phyloP scores from a whole-genome alignment of 768 basidiomycete species.

The Suillus clintonianus region DNA sequence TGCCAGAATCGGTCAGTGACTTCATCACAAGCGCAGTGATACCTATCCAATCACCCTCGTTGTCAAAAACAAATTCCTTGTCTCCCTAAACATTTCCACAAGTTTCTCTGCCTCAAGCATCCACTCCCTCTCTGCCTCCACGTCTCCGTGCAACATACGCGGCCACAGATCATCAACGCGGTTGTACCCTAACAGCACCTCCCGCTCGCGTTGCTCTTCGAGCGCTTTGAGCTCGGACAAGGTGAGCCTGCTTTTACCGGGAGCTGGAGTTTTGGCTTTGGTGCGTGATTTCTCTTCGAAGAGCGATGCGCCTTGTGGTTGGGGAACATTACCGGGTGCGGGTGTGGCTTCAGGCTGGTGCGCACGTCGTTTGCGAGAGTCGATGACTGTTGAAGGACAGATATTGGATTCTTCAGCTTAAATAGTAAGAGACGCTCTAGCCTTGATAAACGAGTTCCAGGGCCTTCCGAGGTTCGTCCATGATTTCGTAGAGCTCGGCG shows the following conservation, averaged over 20 bases:
- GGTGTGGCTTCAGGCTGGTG: slow-evolving; percentile 18
- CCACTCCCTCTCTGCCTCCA: slow-evolving; percentile 70
- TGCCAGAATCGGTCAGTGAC: slow-evolving; percentile 16
- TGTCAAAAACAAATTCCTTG: slow-evolving; percentile 78
- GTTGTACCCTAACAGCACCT: slow-evolving; percentile 58
- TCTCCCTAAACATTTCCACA: slow-evolving; percentile 88
- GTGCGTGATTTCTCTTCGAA: slow-evolving; percentile 57
- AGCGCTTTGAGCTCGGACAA: slow-evolving; percentile 60
- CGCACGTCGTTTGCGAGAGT: slow-evolving; percentile 53
- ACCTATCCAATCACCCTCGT: slow-evolving; percentile 60
- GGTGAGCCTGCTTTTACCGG: slow-evolving; percentile 50
- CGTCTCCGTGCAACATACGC: slow-evolving; percentile 44
- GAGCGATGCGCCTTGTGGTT: slow-evolving; percentile 47
- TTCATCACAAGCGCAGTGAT: neutral
- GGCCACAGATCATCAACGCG: slow-evolving; percentile 66
- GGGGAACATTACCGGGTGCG: slow-evolving; percentile 14
- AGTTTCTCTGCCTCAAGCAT: slow-evolving; percentile 82
- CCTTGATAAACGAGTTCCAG: slow-evolving; percentile 85
- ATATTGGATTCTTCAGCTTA: neutral
- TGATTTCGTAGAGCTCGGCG: slow-evolving; percentile 86
- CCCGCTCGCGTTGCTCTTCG: slow-evolving; percentile 67
- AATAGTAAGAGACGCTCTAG: slow-evolving; percentile 23
- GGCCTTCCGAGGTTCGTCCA: slow-evolving; percentile 78
- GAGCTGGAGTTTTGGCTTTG: slow-evolving; percentile 39
- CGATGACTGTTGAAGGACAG: slow-evolving; percentile 45